Percentiles rank a stretch among this genome's conserved stretches.
Evolutionary conservation across 2,329 filamentous ascomycete genomes (phyloP).

Genomic region (Neonectria sp.): DNA sequence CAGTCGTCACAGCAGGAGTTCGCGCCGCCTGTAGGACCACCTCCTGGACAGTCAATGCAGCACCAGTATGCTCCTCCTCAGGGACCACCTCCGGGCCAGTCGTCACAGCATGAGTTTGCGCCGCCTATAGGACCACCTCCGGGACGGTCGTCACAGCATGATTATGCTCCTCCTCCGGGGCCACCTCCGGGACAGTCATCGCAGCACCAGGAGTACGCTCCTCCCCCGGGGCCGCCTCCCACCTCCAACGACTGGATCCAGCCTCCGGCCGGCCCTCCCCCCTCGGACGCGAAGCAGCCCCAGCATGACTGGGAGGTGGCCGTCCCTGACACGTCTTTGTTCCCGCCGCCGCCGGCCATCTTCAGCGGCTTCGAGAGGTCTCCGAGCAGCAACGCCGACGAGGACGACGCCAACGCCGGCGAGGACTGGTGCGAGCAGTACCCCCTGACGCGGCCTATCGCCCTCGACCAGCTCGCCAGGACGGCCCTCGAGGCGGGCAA

Average conservation of each 20-base stretch:
- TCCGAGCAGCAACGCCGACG: conserved; percentile 78
- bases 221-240: conserved; percentile 52
- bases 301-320: conserved; percentile 78
- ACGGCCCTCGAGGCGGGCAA: conserved; percentile 66
- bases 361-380: conserved; percentile 75
- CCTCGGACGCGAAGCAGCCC: conserved; percentile 51
- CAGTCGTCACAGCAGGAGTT: conserved; percentile 41
- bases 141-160: conserved; percentile 37
- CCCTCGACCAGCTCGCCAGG: conserved; percentile 62
- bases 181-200: conserved; percentile 51
- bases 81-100: conserved; percentile 47
- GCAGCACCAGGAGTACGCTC: conserved; percentile 36
- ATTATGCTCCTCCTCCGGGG: conserved; percentile 52
- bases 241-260: conserved; percentile 46
- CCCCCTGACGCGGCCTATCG: conserved; percentile 69
- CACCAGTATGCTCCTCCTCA: conserved; percentile 50
- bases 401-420: conserved; percentile 74
- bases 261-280: conserved; percentile 53
- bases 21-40: conserved; percentile 50
- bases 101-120: conserved; percentile 39
- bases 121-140: conserved; percentile 53
- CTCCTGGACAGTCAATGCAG: conserved; percentile 47
- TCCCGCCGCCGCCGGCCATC: conserved; percentile 81
- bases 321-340: conserved; percentile 80
- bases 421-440: conserved; percentile 76